phyloP scores from a whole-genome alignment of 257 asterid species.

The Eucommia ulmoides region DNA sequence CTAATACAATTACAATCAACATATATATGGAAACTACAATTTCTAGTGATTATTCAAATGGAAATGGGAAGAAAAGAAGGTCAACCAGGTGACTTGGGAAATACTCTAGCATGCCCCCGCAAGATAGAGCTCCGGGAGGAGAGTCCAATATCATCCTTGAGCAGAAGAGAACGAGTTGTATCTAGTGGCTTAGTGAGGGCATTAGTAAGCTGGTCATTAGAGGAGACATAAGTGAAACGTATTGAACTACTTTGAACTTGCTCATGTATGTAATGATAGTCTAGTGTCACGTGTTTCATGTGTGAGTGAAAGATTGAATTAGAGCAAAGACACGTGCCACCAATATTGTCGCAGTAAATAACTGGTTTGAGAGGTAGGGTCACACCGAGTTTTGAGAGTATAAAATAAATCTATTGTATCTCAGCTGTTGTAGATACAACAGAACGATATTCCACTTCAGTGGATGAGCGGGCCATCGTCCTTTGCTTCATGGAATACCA shows the following conservation, averaged over 20 bases:
- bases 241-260: background rate
- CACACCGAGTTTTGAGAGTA: background rate
- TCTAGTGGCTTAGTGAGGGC: background rate
- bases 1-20: too few species aligned
- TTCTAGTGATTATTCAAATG: too few species aligned
- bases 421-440: background rate
- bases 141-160: background rate
- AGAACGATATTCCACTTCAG: background rate
- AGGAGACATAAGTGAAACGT: background rate
- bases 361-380: background rate
- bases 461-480: background rate
- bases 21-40: too few species aligned
- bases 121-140: background rate
- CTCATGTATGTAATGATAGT: background rate
- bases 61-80: too few species aligned
- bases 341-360: background rate
- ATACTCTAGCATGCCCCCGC: background rate
- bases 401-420: background rate
- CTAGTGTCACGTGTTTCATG: background rate
- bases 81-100: too few species aligned
- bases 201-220: background rate
- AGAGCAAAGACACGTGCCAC: background rate
- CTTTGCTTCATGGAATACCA: background rate
- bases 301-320: background rate
- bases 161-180: background rate